A percentile compares a stretch with the other conserved stretches of the same genome.
Evolutionary conservation across 176 grass and related monocot species (phyloP).

Genomic region (Aegilops sharonensis): DNA sequence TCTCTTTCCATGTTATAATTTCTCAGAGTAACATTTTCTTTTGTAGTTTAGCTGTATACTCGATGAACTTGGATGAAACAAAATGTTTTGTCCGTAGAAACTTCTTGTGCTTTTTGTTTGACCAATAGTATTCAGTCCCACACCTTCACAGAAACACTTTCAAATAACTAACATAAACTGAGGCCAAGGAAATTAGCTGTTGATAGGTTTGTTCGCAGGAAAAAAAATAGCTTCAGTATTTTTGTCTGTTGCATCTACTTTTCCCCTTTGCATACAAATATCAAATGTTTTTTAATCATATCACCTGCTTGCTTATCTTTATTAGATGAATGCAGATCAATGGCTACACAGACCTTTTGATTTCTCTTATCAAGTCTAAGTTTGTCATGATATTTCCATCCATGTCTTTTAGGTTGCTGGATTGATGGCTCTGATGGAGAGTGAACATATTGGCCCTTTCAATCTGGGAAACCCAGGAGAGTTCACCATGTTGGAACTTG

Average conservation of each 20-base stretch:
- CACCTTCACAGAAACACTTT: background rate
- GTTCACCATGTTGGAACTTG: slow-evolving; percentile 93
- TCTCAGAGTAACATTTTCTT: slow-evolving; percentile 1
- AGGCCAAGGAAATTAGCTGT: background rate
- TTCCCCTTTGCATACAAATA: background rate
- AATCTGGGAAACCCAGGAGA: slow-evolving; percentile 95
- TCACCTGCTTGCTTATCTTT: slow-evolving; percentile 1
- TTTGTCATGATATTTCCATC: background rate
- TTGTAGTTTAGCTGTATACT: slow-evolving; percentile 6
- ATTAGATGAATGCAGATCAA: background rate
- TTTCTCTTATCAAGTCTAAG: background rate
- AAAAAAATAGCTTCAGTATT: background rate
- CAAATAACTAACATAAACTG: background rate
- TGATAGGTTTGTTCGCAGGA: background rate
- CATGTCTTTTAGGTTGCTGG: slow-evolving; percentile 66
- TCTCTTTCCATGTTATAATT: background rate
- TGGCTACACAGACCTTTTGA: background rate
- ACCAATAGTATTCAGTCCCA: background rate
- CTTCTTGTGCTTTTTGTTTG: slow-evolving; percentile 19
- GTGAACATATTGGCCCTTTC: slow-evolving; percentile 85
- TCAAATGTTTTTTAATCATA: background rate
- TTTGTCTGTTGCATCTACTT: background rate
- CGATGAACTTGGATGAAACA: background rate
- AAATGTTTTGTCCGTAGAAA: background rate
- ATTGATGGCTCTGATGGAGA: slow-evolving; percentile 80